Evolutionary conservation across 2,329 filamentous ascomycete species (phyloP).

Genomic region (Clonostachys rosea): DNA sequence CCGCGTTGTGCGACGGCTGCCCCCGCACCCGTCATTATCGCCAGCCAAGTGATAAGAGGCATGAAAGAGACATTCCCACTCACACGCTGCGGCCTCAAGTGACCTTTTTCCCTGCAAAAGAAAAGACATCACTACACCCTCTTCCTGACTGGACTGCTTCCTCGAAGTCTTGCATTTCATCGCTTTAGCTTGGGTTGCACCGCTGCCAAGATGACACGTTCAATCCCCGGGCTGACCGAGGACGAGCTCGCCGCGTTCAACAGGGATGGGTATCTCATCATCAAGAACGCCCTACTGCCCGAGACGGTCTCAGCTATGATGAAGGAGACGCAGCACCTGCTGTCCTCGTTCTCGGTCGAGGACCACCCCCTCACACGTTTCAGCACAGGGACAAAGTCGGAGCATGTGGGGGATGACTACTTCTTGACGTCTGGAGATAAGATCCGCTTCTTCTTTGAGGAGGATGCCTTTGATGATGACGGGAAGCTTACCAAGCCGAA

Average conservation of each 20-base stretch:
- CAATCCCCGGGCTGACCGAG: slow-evolving; percentile 54
- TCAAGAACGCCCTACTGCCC: slow-evolving; percentile 69
- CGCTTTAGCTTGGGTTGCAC: no score
- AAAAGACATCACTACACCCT: no score
- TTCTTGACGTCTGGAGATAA: slow-evolving; percentile 89
- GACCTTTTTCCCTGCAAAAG: no score
- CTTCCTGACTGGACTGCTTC: no score
- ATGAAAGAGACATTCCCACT: no score
- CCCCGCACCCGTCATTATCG: no score
- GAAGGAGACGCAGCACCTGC: slow-evolving; percentile 67
- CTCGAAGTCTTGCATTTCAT: no score
- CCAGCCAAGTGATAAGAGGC: no score
- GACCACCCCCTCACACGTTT: slow-evolving; percentile 93
- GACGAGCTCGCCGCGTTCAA: slow-evolving; percentile 70
- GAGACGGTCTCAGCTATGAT: slow-evolving; percentile 66
- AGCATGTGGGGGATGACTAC: slow-evolving; percentile 91
- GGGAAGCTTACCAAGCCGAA: slow-evolving; percentile 74
- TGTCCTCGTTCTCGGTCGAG: slow-evolving; percentile 71
- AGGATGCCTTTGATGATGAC: slow-evolving; percentile 72
- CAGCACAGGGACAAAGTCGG: slow-evolving; percentile 79
- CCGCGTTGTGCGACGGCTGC: not conserved
- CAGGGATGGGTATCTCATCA: slow-evolving; percentile 83
- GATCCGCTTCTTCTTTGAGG: slow-evolving; percentile 95
- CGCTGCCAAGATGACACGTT: no score
- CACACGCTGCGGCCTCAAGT: no score